These are phyloP conservation scores for Sporothrix brunneoviolacea DNA, from an alignment of 2,329 filamentous ascomycete genomes.

Conservation along the genomic window DNA sequence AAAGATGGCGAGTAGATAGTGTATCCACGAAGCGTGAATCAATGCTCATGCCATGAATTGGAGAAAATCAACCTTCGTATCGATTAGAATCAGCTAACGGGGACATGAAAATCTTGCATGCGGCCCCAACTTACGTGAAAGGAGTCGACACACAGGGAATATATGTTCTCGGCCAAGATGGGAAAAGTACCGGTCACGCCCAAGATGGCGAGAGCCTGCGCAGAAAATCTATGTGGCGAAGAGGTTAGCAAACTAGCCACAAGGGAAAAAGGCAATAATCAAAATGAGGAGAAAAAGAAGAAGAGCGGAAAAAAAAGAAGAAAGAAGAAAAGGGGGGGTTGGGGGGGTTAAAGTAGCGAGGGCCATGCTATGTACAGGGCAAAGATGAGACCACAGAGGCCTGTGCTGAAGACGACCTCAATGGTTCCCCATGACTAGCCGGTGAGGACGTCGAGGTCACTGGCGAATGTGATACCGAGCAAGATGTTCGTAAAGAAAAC, in stretches of 20 bases:
- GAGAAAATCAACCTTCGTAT: constrained; percentile 11
- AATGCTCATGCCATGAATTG: constrained; percentile 12
- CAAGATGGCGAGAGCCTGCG: constrained; percentile 1
- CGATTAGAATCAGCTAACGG: no score
- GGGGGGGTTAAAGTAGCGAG: no score
- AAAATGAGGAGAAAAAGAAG: no score
- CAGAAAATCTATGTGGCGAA: background rate
- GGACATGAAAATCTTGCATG: no score
- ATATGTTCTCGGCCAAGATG: constrained; percentile 7
- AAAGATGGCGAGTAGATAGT: constrained; percentile 7
- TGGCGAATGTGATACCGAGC: constrained; percentile 11
- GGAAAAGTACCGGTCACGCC: constrained; percentile 5
- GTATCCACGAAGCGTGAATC: constrained; percentile 10
- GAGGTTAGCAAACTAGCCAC: no score
- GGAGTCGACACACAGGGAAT: constrained; percentile 1
- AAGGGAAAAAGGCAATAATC: no score
- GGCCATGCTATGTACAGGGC: constrained; percentile 9
- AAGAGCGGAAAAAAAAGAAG: constrained; percentile 8
- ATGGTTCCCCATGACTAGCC: constrained; percentile 11
- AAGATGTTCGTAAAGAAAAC: constrained; percentile 13
- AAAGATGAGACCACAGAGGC: constrained; percentile 11
- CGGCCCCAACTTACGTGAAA: background rate
- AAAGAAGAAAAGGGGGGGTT: background rate
- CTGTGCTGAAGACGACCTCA: constrained; percentile 12
- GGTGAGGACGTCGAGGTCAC: constrained; percentile 9